phyloP scores from a whole-genome alignment of 2,329 filamentous ascomycete species.

The Stenocarpella maydis region DNA sequence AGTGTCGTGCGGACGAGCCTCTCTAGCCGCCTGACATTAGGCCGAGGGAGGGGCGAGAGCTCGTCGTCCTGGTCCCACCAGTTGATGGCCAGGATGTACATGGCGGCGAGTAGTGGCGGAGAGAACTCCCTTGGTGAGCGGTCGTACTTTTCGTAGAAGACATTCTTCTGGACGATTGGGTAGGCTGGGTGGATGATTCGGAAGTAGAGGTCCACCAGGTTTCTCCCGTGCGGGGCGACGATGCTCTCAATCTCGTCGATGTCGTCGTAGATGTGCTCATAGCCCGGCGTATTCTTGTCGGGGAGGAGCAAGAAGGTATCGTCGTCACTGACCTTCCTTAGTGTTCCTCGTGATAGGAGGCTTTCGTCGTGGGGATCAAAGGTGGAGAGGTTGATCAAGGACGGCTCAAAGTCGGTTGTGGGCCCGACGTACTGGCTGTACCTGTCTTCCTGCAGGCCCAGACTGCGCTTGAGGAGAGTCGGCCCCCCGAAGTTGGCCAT shows the following conservation, averaged over 20 bases:
- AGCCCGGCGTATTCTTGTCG: slow-evolving; percentile 75
- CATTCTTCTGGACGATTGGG: slow-evolving; percentile 67
- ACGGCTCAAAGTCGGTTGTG: slow-evolving; percentile 84
- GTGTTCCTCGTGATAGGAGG: slow-evolving; percentile 70
- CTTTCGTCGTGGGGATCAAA: slow-evolving; percentile 87
- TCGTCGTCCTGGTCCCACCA: slow-evolving; percentile 67
- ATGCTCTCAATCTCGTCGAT: slow-evolving; percentile 70
- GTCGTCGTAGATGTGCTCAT: slow-evolving; percentile 74
- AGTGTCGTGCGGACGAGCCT: slow-evolving; percentile 51
- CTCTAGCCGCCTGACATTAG: slow-evolving; percentile 48
- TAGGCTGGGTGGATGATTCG: slow-evolving; percentile 66
- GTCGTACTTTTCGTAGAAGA: slow-evolving; percentile 68
- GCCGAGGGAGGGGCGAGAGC: slow-evolving; percentile 55
- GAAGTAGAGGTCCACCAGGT: slow-evolving; percentile 74
- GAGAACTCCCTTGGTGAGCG: slow-evolving; percentile 66
- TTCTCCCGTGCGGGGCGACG: slow-evolving; percentile 69
- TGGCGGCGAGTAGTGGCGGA: slow-evolving; percentile 65
- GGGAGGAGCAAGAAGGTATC: slow-evolving; percentile 85
- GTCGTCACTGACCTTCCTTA: slow-evolving; percentile 78
- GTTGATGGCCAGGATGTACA: slow-evolving; percentile 69
- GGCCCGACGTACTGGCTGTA: slow-evolving; percentile 86
- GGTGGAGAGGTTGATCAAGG: slow-evolving; percentile 80
- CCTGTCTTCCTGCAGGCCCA: slow-evolving; percentile 79
- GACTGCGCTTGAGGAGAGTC: slow-evolving; percentile 71
- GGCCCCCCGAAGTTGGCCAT: slow-evolving; percentile 75